Percentiles rank a stretch among this genome's conserved stretches.
phyloP scores from a whole-genome alignment of 2,329 filamentous ascomycete genomes.

The Diplocarpon rosae region DNA sequence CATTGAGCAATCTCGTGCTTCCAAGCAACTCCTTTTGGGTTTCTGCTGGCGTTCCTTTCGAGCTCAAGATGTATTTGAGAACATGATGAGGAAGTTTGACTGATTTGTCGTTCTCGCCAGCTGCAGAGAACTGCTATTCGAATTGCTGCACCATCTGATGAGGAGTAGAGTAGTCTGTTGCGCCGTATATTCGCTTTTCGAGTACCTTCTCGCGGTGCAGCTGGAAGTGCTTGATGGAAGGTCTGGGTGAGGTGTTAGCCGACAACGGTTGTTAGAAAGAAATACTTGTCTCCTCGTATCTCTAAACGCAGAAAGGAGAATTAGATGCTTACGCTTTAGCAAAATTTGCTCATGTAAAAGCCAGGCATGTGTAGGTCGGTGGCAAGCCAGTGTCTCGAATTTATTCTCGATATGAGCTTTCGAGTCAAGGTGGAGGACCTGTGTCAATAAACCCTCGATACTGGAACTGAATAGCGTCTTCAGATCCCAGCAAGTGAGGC shows the following conservation, averaged over 20 bases:
- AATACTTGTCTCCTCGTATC: too few species aligned
- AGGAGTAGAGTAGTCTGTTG: conserved; percentile 33
- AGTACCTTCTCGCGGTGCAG: conserved; percentile 29
- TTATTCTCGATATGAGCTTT: conserved; percentile 31
- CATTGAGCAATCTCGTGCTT: conserved; percentile 40
- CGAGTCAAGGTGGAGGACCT: conserved; percentile 31
- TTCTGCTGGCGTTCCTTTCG: conserved; percentile 30
- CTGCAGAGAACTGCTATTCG: conserved; percentile 30
- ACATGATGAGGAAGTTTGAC: conserved; percentile 30
- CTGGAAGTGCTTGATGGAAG: conserved; percentile 20
- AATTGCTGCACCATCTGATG: conserved; percentile 32
- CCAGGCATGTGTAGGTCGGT: conserved; percentile 37
- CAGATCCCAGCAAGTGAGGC: not conserved
- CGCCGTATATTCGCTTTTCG: conserved; percentile 34
- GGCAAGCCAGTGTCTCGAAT: conserved; percentile 31
- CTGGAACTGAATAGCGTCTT: conserved; percentile 16
- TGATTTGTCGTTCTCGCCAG: conserved; percentile 30
- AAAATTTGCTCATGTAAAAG: conserved; percentile 41
- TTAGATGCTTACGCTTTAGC: conserved; percentile 4
- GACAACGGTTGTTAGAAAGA: too few species aligned
- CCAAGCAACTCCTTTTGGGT: conserved; percentile 39
- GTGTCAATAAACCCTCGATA: conserved; percentile 30
- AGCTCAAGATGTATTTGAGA: conserved; percentile 31
- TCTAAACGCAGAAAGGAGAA: too few species aligned
- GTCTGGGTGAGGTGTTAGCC: not conserved